phyloP scores from a whole-genome alignment of 2,329 filamentous ascomycete genomes.

The Ascochyta viciae-villosae region DNA sequence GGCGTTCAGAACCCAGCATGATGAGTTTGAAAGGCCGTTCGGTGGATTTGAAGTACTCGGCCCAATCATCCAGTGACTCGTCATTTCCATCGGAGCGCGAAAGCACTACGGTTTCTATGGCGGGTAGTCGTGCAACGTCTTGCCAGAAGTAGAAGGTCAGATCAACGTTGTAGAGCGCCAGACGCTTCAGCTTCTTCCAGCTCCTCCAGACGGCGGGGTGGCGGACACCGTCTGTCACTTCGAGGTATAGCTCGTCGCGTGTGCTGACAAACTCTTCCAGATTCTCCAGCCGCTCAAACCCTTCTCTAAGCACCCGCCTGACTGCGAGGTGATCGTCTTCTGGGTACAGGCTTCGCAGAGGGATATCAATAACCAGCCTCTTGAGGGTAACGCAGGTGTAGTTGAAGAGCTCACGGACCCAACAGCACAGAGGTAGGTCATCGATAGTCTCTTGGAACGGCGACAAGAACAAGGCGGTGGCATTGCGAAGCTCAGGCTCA shows the following conservation, averaged over 20 bases:
- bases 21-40: constrained; percentile 27
- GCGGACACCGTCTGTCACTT: constrained; percentile 23
- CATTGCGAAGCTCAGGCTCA: constrained; percentile 24
- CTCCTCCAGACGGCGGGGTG: constrained; percentile 52
- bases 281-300: constrained; percentile 52
- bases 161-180: constrained; percentile 55
- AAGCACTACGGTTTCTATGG: constrained; percentile 54
- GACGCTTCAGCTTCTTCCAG: constrained; percentile 53
- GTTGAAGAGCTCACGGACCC: constrained; percentile 54
- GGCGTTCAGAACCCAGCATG: constrained; percentile 26
- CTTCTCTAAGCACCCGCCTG: constrained; percentile 53
- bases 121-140: constrained; percentile 44
- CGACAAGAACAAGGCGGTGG: constrained; percentile 50
- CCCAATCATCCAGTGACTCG: constrained; percentile 48
- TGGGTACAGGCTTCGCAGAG: constrained; percentile 54
- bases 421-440: constrained; percentile 51
- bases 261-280: constrained; percentile 60
- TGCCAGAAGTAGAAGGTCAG: constrained; percentile 42
- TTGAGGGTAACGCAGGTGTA: constrained; percentile 52
- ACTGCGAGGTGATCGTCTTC: constrained; percentile 52
- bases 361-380: constrained; percentile 59
- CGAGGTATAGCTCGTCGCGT: constrained; percentile 56
- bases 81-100: constrained; percentile 43
- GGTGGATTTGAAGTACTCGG: constrained; percentile 49
- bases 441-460: constrained; percentile 50